phyloP scores from a whole-genome alignment of 2,329 filamentous ascomycete species.

The Leptoxyphium fumago region DNA sequence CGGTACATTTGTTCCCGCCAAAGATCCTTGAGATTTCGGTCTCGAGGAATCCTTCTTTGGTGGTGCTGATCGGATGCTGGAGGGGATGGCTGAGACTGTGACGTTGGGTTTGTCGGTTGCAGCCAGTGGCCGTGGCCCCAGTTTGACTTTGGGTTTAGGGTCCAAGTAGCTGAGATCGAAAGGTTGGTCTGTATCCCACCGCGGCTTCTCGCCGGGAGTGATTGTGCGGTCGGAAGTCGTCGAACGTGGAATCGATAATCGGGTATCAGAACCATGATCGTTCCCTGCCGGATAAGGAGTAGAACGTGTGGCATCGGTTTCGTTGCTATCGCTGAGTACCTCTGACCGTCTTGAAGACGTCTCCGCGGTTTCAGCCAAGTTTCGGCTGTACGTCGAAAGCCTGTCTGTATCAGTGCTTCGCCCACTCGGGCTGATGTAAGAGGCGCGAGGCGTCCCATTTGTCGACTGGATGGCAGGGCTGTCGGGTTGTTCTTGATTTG shows the following conservation, averaged over 20 bases:
- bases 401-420: no score
- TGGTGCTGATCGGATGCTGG: conserved; percentile 9
- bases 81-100: conserved; percentile 32
- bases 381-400: no score
- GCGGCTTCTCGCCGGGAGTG: conserved; percentile 13
- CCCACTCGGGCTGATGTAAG: no score
- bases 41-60: conserved; percentile 17
- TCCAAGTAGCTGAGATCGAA: conserved; percentile 33
- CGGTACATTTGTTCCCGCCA: conserved; percentile 1
- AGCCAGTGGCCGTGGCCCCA: conserved; percentile 66
- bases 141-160: conserved; percentile 67
- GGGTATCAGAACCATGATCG: neutral
- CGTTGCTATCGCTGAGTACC: neutral
- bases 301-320: neutral
- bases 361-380: no score
- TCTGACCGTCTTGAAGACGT: neutral
- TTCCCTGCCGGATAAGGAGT: neutral
- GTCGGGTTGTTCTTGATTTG: no score
- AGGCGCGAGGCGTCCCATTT: no score
- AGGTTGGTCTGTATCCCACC: conserved; percentile 29
- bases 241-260: conserved; percentile 2
- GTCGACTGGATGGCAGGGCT: no score
- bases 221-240: conserved; percentile 1
- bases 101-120: conserved; percentile 26
- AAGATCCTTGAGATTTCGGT: conserved; percentile 22